Evolutionary conservation across 352 stramenopile species (phyloP).

Genomic region (Thraustochytrium sp.): DNA sequence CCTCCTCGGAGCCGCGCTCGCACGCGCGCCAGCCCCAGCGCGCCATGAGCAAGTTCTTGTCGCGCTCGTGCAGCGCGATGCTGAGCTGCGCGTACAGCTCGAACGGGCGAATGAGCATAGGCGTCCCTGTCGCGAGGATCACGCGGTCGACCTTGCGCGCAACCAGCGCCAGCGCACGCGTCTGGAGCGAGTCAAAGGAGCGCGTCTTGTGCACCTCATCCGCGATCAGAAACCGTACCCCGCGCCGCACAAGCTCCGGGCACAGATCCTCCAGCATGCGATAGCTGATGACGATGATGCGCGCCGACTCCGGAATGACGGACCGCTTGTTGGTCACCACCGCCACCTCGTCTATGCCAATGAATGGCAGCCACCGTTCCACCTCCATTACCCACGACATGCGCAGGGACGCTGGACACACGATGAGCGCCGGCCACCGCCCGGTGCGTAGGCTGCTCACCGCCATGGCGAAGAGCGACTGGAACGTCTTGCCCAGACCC

Average conservation of each 20-base stretch:
- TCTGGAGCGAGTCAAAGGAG: background rate
- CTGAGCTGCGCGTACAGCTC: slow-evolving; percentile 54
- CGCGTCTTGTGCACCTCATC: slow-evolving; percentile 48
- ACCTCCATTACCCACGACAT: slow-evolving; percentile 61
- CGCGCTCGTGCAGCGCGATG: background rate
- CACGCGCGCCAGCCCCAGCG: background rate
- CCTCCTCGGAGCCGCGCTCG: background rate
- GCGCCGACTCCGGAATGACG: background rate
- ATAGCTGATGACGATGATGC: slow-evolving; percentile 46
- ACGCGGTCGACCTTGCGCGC: slow-evolving; percentile 24
- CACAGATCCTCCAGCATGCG: slow-evolving; percentile 32
- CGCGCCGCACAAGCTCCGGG: background rate
- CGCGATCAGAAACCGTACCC: slow-evolving; percentile 35
- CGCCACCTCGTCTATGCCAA: slow-evolving; percentile 47
- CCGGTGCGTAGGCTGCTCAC: slow-evolving; percentile 17
- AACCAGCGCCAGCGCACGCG: slow-evolving; percentile 24
- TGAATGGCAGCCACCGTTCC: slow-evolving; percentile 60
- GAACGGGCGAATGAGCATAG: slow-evolving; percentile 52
- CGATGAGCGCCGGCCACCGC: slow-evolving; percentile 54
- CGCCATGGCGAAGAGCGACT: slow-evolving; percentile 75
- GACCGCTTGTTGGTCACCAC: slow-evolving; percentile 32
- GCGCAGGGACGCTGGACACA: slow-evolving; percentile 58
- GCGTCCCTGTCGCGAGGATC: slow-evolving; percentile 53
- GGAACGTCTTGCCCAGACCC: slow-evolving; percentile 89
- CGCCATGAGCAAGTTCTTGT: slow-evolving; percentile 21